Evolutionary conservation across 257 asterid genomes (phyloP).

Genomic region (Ballota nigra): DNA sequence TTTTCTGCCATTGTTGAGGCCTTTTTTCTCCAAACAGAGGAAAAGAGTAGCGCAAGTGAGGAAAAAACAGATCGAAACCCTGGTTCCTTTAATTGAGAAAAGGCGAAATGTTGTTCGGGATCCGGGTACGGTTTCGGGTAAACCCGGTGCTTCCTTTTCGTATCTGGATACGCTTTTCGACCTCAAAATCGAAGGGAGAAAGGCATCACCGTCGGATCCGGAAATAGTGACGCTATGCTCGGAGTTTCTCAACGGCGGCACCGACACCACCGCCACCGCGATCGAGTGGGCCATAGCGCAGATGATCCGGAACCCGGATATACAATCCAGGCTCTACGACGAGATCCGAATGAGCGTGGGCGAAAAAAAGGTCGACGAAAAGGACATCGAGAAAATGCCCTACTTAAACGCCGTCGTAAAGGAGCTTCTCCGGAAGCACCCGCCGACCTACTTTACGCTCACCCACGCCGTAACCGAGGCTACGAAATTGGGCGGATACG

Average conservation of each 20-base stretch:
- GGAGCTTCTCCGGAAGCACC: slow-evolving; percentile 83
- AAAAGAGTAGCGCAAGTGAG: slow-evolving; percentile 57
- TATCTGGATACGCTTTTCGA: slow-evolving; percentile 82
- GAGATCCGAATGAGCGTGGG: slow-evolving; percentile 60
- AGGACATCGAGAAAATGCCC: slow-evolving; percentile 79
- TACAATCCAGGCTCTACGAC: slow-evolving; percentile 50
- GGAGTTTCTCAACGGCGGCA: slow-evolving; percentile 91
- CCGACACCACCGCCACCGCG: slow-evolving; percentile 91
- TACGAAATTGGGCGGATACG: slow-evolving; percentile 67
- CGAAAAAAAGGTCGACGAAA: slow-evolving; percentile 57
- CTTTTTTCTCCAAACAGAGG: slow-evolving; percentile 65
- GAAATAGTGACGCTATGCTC: slow-evolving; percentile 86
- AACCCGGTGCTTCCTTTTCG: slow-evolving; percentile 55
- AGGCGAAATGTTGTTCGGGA: slow-evolving; percentile 48
- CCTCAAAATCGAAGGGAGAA: slow-evolving; percentile 72
- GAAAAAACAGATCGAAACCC: slow-evolving; percentile 56
- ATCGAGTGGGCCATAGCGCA: slow-evolving; percentile 86
- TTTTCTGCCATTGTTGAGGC: slow-evolving; percentile 63
- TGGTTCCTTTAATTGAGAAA: slow-evolving; percentile 61
- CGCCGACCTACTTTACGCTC: slow-evolving; percentile 73
- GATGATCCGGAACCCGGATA: slow-evolving; percentile 59
- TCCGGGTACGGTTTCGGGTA: slow-evolving; percentile 46
- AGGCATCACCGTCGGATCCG: slow-evolving; percentile 56
- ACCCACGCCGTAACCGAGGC: slow-evolving; percentile 83
- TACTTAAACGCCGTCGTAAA: slow-evolving; percentile 79